Evolutionary conservation across 1,284 basidiomycete genomes (phyloP).

Genomic region (Austroboletus novae-zelandiae): DNA sequence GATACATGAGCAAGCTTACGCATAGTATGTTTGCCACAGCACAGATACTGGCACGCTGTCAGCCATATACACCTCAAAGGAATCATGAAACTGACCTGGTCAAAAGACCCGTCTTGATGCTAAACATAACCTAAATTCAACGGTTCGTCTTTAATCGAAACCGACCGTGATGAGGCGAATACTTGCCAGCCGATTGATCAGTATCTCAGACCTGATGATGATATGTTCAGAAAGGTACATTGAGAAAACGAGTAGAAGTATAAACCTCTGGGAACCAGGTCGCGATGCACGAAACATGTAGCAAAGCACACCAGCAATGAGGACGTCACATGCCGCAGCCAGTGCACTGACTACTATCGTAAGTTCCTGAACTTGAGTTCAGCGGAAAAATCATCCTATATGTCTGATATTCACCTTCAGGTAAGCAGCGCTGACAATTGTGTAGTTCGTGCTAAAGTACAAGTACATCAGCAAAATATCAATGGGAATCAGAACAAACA

Average conservation of each 20-base stretch:
- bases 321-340: constrained; percentile 43
- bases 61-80: background rate
- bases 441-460: constrained; percentile 30
- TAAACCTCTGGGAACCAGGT: constrained; percentile 51
- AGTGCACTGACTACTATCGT: background rate
- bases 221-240: background rate
- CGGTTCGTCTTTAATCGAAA: background rate
- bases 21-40: constrained; percentile 42
- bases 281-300: constrained; percentile 48
- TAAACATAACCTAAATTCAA: constrained; percentile 37
- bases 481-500: background rate
- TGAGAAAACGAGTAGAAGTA: background rate
- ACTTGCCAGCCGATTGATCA: constrained; percentile 43
- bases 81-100: constrained; percentile 6
- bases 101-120: constrained; percentile 21
- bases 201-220: constrained; percentile 37
- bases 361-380: background rate
- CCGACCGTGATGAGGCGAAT: no score
- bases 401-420: constrained; percentile 19
- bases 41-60: constrained; percentile 21
- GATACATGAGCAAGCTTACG: constrained; percentile 21
- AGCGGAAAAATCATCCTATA: constrained; percentile 1
- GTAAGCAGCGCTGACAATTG: constrained; percentile 37
- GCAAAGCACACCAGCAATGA: constrained; percentile 51
- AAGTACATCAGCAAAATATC: background rate